Base-by-base conservation (phyloP, 106 monocot genomes). In the Chionographis japonica region DNA sequence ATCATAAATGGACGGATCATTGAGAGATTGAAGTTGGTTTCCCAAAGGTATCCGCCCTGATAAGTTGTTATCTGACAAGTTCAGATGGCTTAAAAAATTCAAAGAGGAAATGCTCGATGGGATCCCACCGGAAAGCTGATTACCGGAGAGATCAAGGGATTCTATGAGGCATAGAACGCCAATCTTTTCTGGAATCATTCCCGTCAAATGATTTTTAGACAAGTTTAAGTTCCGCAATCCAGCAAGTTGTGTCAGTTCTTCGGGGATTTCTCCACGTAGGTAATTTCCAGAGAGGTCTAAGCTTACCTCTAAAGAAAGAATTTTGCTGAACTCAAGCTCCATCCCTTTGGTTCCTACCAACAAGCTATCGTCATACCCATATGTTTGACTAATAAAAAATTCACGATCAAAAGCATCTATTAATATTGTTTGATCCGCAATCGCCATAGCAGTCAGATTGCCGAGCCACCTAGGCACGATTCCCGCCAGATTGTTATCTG, bases 401-500 rank as follows among this genome's bases (percentile, higher is more conserved):
- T n/a, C n/a, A n/a, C n/a, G n/a, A n/a, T n/a, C n/a, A n/a, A n/a
- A n/a, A n/a, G n/a, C n/a, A n/a, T n/a, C n/a, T n/a, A n/a, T n/a
- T n/a, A n/a, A n/a, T n/a, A 27, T 27, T 27, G 27, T 27, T 1
- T 27, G 27, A 0, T 27, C 27, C 0, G 1, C 27, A 0, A 27
- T 0, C 27, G 19, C 40, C 56, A 57, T 55, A 13, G 56, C 37
- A 40, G 40, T 68, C 2, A 36, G 1, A 41, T 60, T 43, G 6
- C 42, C 58, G 0, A 67, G 12, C 12, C 18, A 67, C 1, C 5
- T 0, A 5, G 53, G 67, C 37, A 67, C 36, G 4, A 12, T 37
- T 67, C 67, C 67, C 6, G 67, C 52, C 3, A 67, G 37, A 8
- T 67, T 67, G 37, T 67, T 67, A 14, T 54, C 12, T 17, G 63